Base-by-base conservation (phyloP, 129 eudicot species). In the Deinandra increscens region DNA sequence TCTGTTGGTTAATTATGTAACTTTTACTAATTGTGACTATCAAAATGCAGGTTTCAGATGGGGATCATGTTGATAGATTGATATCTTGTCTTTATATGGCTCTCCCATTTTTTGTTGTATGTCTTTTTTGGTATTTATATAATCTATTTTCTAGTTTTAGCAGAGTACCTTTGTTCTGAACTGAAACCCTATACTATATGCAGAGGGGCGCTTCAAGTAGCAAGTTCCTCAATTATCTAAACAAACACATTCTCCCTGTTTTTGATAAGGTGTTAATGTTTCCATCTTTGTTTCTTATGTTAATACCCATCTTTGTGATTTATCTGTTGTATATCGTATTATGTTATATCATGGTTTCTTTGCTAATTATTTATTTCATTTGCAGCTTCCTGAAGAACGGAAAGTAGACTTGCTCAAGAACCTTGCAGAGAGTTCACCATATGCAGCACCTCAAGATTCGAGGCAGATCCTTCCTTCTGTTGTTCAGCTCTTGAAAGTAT, bases 151-250 rank as follows among this genome's bases (percentile, higher is more conserved):
- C 37, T 19, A 55, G 56, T 70, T 55, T 7, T 9, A 60, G 50
- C 39, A 8, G 12, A 68, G 37, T 49, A 19, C 26, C 26, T 19
- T 76, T 60, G 20, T 72, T 48, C 31, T 64, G 15, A 64, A 72
- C 73, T 70, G 58, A 71, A 43, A 0, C 64, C 31, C 31, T 58
- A 48, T 12, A 53, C 79, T 80, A 29, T 70, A 5, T 76, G 81
- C 91, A 92, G 98, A 76, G 89, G 80, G 98, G 98, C 72, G 98
- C 96, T 76, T 92, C 98, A 34, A 88, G 89, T 72, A 89, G 98
- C 85, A 92, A 89, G 72, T 92, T 88, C 64, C 85, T 88, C 78
- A 83, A 80, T 63, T 92, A 92, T 80, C 70, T 92, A 82, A 82
- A 84, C 85, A 92, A 86, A 78, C 85, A 92, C 81, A 86, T 92